Conservation (phyloP, 805 yeast genomes). For the Myxozyma mucilagina region DNA sequence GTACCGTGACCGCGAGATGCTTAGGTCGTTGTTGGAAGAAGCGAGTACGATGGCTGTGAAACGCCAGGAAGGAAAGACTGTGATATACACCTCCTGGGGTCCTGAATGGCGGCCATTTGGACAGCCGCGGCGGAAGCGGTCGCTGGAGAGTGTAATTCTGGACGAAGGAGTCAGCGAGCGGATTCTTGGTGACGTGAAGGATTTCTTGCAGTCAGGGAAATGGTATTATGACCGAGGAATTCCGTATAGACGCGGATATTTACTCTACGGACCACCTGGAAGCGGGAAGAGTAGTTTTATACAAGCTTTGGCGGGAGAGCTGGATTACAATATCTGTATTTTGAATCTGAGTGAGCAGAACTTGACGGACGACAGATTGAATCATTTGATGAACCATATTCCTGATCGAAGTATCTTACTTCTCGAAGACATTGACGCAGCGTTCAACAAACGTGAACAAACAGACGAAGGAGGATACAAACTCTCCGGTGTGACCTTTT, state of each 20-base stretch:
- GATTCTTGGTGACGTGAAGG: constrained; percentile 71
- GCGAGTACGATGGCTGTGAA: constrained; percentile 82
- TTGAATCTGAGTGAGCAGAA: constrained; percentile 87
- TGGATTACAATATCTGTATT: constrained; percentile 93
- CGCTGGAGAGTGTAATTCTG: constrained; percentile 80
- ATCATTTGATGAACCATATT: constrained; percentile 93
- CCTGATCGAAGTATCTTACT: constrained; percentile 85
- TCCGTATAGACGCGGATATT: constrained; percentile 92
- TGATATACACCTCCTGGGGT: constrained; percentile 91
- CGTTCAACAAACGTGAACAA: constrained; percentile 81
- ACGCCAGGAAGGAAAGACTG: constrained; percentile 89
- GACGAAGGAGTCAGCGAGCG: constrained; percentile 71
- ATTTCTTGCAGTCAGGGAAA: constrained; percentile 72
- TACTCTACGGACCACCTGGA: constrained; percentile 96
- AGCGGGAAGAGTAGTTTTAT: constrained; percentile 94
- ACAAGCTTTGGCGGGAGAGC: constrained; percentile 94
- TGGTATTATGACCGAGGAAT: constrained; percentile 98
- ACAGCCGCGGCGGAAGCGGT: constrained; percentile 83
- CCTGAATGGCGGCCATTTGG: constrained; percentile 99
- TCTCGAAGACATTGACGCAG: constrained; percentile 94
- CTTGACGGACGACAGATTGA: constrained; percentile 89
- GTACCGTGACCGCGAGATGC: constrained; percentile 72
- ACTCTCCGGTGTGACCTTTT: constrained; percentile 87
- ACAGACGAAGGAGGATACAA: constrained; percentile 69
- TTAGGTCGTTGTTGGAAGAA: constrained; percentile 70